A percentile compares a stretch with the other conserved stretches of the same genome.
phyloP scores from a whole-genome alignment of 805 yeast species.

The Lipomyces yamadae region DNA sequence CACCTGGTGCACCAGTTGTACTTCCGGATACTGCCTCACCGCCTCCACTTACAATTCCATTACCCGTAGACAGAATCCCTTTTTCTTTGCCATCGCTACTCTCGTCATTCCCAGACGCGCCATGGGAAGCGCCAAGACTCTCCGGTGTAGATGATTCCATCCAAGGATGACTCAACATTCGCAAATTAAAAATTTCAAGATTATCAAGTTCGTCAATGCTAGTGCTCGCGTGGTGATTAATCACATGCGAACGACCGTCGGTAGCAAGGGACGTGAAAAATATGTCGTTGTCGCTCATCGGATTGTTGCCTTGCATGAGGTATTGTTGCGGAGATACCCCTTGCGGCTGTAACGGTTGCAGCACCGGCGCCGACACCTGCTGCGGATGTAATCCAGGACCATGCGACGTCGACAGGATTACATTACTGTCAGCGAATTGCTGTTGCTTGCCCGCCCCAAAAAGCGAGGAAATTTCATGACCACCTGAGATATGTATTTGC shows the following conservation, averaged over 20 bases:
- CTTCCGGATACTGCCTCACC: neutral
- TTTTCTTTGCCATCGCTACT: neutral
- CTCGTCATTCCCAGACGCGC: neutral
- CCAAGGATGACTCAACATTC: constrained; percentile 36
- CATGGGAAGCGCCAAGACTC: neutral
- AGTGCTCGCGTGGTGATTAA: constrained; percentile 31
- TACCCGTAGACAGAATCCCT: neutral
- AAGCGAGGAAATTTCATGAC: constrained; percentile 2
- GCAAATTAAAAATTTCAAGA: constrained; percentile 32
- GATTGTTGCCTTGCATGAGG: neutral
- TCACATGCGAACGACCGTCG: constrained; percentile 34
- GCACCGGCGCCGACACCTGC: constrained; percentile 15
- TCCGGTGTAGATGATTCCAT: constrained; percentile 18
- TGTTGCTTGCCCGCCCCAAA: neutral
- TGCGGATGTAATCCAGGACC: constrained; percentile 30
- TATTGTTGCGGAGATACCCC: constrained; percentile 1
- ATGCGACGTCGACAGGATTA: constrained; percentile 22
- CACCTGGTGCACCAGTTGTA: neutral
- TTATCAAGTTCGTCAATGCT: constrained; percentile 29
- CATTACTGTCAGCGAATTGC: constrained; percentile 12
- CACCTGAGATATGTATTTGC: constrained; percentile 13
- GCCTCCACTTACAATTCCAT: neutral
- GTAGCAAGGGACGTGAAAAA: constrained; percentile 34
- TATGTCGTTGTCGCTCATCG: constrained; percentile 19
- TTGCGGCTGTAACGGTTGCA: constrained; percentile 13